Conservation (phyloP, 768 basidiomycete species). For the Leccinum subgranulosum region DNA sequence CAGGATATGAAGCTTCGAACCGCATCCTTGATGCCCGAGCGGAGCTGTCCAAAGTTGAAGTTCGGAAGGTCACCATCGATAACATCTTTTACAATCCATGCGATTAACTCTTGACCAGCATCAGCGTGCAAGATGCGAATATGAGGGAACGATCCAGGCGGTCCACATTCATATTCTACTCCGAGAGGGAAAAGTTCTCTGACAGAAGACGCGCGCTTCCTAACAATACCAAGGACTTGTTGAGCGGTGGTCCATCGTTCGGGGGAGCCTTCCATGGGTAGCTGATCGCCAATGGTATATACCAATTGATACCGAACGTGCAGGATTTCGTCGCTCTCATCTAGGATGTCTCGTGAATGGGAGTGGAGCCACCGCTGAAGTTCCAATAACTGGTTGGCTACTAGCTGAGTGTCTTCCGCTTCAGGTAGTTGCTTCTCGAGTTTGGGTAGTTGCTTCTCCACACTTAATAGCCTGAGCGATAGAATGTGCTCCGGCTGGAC, state of each 20-base stretch:
- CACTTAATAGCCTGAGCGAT: not conserved
- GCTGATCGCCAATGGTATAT: constrained; percentile 39
- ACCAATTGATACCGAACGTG: constrained; percentile 47
- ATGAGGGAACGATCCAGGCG: constrained; percentile 6
- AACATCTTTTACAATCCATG: not conserved
- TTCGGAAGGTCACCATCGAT: not conserved
- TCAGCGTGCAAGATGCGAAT: constrained; percentile 15
- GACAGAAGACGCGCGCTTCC: not conserved
- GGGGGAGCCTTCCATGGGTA: not conserved
- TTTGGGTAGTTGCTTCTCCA: constrained; percentile 8
- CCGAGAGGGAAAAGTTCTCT: constrained; percentile 5
- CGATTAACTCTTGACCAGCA: constrained; percentile 6
- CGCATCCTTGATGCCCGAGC: not conserved
- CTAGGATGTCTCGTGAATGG: constrained; percentile 2
- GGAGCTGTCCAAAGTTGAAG: not conserved
- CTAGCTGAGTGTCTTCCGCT: constrained; percentile 12
- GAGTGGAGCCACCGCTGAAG: constrained; percentile 21
- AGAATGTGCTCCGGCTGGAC: constrained; percentile 30
- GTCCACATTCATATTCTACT: constrained; percentile 6
- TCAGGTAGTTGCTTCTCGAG: too few species aligned
- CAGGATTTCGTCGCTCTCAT: constrained; percentile 36
- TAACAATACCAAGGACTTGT: not conserved
- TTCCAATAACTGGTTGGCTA: constrained; percentile 19
- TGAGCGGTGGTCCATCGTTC: not conserved
- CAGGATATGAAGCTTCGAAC: constrained; percentile 10